Conservation (phyloP, 768 basidiomycete species). For the Mycena epipterygia region DNA sequence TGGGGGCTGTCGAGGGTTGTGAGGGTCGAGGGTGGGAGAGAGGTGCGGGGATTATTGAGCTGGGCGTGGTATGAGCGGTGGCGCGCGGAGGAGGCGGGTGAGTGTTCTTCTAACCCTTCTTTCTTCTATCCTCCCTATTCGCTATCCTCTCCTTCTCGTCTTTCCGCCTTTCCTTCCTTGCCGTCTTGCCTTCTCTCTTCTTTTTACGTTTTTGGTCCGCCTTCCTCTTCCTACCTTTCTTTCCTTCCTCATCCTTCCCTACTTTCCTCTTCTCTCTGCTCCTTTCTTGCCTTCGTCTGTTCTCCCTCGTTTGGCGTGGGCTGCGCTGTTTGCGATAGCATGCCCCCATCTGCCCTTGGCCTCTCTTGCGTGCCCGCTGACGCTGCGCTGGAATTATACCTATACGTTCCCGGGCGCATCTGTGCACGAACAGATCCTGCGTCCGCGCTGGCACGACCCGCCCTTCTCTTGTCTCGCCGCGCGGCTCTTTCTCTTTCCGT, state of each 20-base stretch:
- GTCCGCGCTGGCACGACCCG: too few species aligned
- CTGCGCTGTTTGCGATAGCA: not conserved
- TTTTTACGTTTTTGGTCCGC: not conserved
- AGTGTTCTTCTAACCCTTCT: too few species aligned
- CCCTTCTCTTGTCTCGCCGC: too few species aligned
- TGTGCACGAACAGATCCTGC: too few species aligned
- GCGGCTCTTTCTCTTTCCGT: too few species aligned
- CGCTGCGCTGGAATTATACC: too few species aligned
- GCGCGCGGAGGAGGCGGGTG: conserved; percentile 86
- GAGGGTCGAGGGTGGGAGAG: conserved; percentile 75
- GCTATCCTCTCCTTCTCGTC: too few species aligned
- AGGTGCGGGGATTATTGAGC: conserved; percentile 86
- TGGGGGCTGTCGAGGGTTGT: conserved; percentile 92
- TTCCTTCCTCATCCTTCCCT: not conserved
- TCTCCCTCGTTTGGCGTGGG: not conserved
- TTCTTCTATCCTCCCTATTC: too few species aligned
- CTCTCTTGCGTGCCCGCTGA: too few species aligned
- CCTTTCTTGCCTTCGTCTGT: too few species aligned
- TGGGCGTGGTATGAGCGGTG: conserved; percentile 90
- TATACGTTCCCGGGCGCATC: too few species aligned
- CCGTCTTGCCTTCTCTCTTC: not conserved
- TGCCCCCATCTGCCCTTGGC: not conserved
- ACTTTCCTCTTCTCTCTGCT: not conserved
- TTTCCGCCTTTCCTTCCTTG: not conserved
- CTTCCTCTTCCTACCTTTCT: not conserved